Evolutionary conservation across 169 alveolate genomes (phyloP).

Genomic region (Cryptosporidium meleagridis): DNA sequence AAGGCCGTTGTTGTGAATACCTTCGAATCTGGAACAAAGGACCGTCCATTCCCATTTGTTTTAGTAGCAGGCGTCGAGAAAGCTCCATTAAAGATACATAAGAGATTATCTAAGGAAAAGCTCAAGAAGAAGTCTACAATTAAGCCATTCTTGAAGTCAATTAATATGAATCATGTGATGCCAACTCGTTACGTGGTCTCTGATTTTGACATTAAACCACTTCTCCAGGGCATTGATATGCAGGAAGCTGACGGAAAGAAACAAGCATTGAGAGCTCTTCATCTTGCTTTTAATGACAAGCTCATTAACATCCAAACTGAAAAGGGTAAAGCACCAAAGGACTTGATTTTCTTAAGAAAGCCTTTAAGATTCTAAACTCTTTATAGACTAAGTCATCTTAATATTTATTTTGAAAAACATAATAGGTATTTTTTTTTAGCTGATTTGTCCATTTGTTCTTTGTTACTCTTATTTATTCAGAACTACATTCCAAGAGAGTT

Average conservation of each 20-base stretch:
- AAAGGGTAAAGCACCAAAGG: slow-evolving; percentile 75
- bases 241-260: slow-evolving; percentile 75
- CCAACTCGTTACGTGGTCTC: slow-evolving; percentile 93
- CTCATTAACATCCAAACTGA: slow-evolving; percentile 63
- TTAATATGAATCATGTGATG: slow-evolving; percentile 97
- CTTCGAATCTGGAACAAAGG: slow-evolving; percentile 94
- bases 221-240: slow-evolving; percentile 69
- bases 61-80: slow-evolving; percentile 97
- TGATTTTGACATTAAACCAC: slow-evolving; percentile 47
- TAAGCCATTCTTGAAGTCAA: slow-evolving; percentile 95
- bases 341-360: slow-evolving; percentile 68
- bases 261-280: slow-evolving; percentile 55
- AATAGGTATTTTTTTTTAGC: background rate
- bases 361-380: slow-evolving; percentile 60
- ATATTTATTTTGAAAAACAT: background rate
- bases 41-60: slow-evolving; percentile 94
- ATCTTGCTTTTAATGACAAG: slow-evolving; percentile 60
- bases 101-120: slow-evolving; percentile 92
- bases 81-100: slow-evolving; percentile 94
- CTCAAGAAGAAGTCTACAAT: slow-evolving; percentile 92
- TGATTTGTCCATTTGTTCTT: background rate
- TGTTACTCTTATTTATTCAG: background rate
- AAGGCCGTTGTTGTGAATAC: slow-evolving; percentile 96
- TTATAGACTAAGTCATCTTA: slow-evolving; percentile 17
- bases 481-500: background rate